Percentiles rank a stretch among this genome's conserved stretches.
Evolutionary conservation across 169 alveolate species (phyloP).

Genomic region (Babesia bigemina): DNA sequence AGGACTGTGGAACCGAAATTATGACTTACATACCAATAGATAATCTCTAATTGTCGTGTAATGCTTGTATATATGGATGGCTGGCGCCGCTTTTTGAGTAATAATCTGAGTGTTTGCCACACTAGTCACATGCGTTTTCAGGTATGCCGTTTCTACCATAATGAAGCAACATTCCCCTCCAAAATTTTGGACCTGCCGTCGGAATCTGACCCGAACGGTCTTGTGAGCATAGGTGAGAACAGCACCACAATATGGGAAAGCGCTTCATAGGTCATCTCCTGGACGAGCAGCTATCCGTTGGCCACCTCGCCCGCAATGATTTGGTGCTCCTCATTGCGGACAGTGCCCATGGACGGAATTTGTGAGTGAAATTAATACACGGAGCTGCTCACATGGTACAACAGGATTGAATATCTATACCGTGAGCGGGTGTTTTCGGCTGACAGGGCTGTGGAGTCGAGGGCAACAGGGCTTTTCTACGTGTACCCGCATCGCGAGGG

Average conservation of each 20-base stretch:
- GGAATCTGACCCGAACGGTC: slow-evolving; percentile 6
- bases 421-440: slow-evolving; percentile 47
- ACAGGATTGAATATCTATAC: slow-evolving; percentile 45
- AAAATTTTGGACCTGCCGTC: slow-evolving; percentile 1
- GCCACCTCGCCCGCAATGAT: slow-evolving; percentile 49
- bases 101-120: too few species aligned
- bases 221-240: slow-evolving; percentile 21
- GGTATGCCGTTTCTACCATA: slow-evolving; percentile 50
- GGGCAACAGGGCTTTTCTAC: slow-evolving; percentile 18
- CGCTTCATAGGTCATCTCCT: slow-evolving; percentile 14
- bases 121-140: background rate
- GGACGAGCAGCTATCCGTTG: slow-evolving; percentile 35
- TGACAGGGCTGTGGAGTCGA: background rate
- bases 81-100: too few species aligned
- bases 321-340: slow-evolving; percentile 27
- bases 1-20: too few species aligned
- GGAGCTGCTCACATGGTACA: too few species aligned
- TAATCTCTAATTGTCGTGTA: too few species aligned
- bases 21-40: too few species aligned
- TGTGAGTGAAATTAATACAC: slow-evolving; percentile 1
- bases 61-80: too few species aligned
- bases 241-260: too few species aligned
- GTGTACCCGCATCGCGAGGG: slow-evolving; percentile 13
- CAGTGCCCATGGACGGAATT: slow-evolving; percentile 36
- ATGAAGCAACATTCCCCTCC: slow-evolving; percentile 25